Base-by-base conservation (phyloP, 176 grass and related monocot species). In the Avena insularis region DNA sequence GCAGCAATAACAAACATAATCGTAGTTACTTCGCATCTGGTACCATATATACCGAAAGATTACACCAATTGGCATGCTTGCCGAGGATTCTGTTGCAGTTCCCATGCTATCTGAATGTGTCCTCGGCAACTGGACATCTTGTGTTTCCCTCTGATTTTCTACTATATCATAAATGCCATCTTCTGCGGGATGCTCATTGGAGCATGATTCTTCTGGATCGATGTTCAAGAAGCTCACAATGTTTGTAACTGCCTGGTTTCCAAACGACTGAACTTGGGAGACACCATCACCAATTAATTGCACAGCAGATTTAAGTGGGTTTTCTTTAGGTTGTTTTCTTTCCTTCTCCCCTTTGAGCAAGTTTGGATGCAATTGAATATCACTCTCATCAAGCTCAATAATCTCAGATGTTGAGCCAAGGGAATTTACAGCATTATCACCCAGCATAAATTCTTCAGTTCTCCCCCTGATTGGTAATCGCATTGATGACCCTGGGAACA, bases 211-310 rank as follows among this genome's bases (percentile, higher is more conserved):
- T 47, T 95, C 87, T 50, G 96, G 92, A 48, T 98, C 93, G 54
- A 98, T 98, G 86, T 98, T 95, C 71, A 98, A 89, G 71, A 98
- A 98, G 59, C 86, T 95, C 79, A 94, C 96, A 91, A 98, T 98
- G 63, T 98, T 95, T 82, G 96, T 98, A n/a, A 98, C 88, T 60
- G 96, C 96, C 86, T 98, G 96, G 84, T 98, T 98, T 79, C 96
- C 93, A 75, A 98, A 90, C 7, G 92, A 91, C 69, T 98, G 96
- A 69, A 98, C 96, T 90, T 98, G 96, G 53, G 96, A 98, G 80
- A 98, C 96, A 79, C 96, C 92, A 86, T 98, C 96, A 66, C 96
- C 96, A 87, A 98, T 90, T 80, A 98, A 86, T 84, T 98, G 96
- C 40, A 95, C 96, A 43, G 96, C 96, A 50, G 96, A 98, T 92